phyloP scores from a whole-genome alignment of 768 basidiomycete genomes.

The Pisolithus orientalis region DNA sequence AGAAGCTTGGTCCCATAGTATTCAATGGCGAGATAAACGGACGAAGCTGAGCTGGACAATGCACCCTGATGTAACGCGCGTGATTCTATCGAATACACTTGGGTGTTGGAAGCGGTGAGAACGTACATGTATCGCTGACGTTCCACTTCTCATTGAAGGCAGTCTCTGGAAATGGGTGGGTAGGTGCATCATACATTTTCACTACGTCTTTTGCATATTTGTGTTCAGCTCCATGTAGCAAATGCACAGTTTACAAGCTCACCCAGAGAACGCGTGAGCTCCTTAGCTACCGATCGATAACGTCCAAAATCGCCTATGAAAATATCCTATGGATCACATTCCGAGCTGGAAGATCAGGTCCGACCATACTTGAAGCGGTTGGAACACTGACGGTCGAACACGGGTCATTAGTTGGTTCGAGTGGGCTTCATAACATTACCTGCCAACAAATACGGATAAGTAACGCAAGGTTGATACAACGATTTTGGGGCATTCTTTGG shows the following conservation, averaged over 20 bases:
- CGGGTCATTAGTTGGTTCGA: slow-evolving; percentile 56
- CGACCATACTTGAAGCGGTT: slow-evolving; percentile 36
- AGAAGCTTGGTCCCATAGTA: slow-evolving; percentile 78
- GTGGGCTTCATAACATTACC: too few relatives aligned
- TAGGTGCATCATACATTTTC: slow-evolving; percentile 14
- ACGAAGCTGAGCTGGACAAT: slow-evolving; percentile 76
- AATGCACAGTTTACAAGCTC: slow-evolving; percentile 32
- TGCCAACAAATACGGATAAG: too few relatives aligned
- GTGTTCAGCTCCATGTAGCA: slow-evolving; percentile 65
- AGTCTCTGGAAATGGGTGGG: slow-evolving; percentile 81
- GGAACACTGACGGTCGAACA: slow-evolving; percentile 44
- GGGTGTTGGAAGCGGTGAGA: slow-evolving; percentile 72
- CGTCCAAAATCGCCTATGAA: slow-evolving; percentile 76
- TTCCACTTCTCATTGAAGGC: slow-evolving; percentile 87
- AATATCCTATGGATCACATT: slow-evolving; percentile 68
- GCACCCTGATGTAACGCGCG: slow-evolving; percentile 83
- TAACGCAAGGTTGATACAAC: too few relatives aligned
- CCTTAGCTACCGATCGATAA: slow-evolving; percentile 75
- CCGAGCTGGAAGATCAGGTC: slow-evolving; percentile 53
- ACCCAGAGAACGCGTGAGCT: slow-evolving; percentile 67
- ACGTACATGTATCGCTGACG: slow-evolving; percentile 78
- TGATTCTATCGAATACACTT: slow-evolving; percentile 64
- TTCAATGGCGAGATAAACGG: slow-evolving; percentile 74
- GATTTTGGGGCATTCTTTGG: too few relatives aligned
- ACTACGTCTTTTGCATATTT: too few relatives aligned